A percentile compares a stretch with the other conserved stretches of the same genome.
Conservation (phyloP, 139 green algal genomes). For the Tetradesmus obliquus region DNA sequence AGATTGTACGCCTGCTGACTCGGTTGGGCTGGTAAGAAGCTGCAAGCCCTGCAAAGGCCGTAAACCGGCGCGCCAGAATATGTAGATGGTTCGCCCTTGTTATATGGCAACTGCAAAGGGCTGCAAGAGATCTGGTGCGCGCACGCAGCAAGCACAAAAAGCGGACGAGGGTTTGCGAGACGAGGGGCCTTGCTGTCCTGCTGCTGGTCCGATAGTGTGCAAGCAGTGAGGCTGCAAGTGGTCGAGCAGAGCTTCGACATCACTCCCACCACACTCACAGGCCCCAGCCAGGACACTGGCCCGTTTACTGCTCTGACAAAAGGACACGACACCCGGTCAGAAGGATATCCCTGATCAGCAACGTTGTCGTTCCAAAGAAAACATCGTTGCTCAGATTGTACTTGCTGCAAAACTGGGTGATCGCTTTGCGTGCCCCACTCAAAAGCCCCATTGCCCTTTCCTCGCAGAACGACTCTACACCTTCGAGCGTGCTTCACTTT, state of each 20-base stretch:
- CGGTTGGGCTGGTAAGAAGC: background rate
- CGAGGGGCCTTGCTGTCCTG: background rate
- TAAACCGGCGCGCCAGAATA: background rate
- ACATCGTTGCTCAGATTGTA: too few relatives aligned
- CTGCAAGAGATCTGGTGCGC: background rate
- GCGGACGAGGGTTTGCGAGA: background rate
- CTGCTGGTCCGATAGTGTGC: background rate
- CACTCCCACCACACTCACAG: too few relatives aligned
- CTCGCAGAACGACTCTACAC: background rate
- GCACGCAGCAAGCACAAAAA: background rate
- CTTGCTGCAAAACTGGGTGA: background rate
- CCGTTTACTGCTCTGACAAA: background rate
- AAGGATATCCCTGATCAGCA: too few relatives aligned
- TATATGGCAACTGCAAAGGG: background rate
- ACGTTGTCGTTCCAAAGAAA: too few relatives aligned
- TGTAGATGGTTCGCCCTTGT: background rate
- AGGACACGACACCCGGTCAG: background rate
- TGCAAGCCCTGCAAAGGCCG: background rate
- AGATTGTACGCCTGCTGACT: background rate
- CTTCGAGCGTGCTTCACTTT: background rate
- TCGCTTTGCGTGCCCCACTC: background rate
- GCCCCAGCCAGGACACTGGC: background rate
- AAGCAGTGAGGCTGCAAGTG: too few relatives aligned
- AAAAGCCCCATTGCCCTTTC: background rate
- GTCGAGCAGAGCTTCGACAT: too few relatives aligned